Percentiles rank a stretch among this genome's conserved stretches.
Conservation (phyloP, 208 protist genomes). For the Wallacemonas sp. region DNA sequence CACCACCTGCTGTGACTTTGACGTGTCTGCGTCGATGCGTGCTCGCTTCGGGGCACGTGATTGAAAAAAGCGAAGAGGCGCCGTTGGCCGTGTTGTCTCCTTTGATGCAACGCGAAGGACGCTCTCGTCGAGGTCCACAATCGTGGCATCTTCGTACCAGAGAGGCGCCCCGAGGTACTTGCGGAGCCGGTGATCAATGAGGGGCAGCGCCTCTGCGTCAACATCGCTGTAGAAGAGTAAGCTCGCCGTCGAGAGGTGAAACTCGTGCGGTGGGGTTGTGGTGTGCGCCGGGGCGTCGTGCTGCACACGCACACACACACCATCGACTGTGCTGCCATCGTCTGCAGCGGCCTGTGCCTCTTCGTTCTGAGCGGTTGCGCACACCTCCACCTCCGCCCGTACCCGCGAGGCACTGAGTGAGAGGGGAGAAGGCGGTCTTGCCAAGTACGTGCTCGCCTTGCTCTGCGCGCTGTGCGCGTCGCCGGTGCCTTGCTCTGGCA, state of each 20-base stretch:
- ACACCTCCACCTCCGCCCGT: not conserved
- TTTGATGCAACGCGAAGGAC: not conserved
- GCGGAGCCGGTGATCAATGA: conserved; percentile 14
- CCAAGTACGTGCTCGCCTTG: no score
- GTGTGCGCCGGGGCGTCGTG: no score
- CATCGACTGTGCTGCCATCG: no score
- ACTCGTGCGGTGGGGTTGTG: no score
- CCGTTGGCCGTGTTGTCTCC: not conserved
- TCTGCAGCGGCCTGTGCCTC: no score
- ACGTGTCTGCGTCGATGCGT: no score
- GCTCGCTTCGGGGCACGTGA: not conserved
- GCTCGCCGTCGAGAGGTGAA: conserved; percentile 36
- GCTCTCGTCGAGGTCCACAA: conserved; percentile 10
- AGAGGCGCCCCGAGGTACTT: conserved; percentile 9
- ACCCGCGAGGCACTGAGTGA: no score
- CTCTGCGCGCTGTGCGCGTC: not conserved
- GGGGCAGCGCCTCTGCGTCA: conserved; percentile 27
- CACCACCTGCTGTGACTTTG: no score
- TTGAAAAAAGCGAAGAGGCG: conserved; percentile 6
- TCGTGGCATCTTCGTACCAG: conserved; percentile 8
- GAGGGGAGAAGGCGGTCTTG: no score
- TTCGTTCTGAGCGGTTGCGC: not conserved
- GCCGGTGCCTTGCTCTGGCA: not conserved
- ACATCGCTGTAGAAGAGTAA: conserved; percentile 52
- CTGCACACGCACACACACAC: no score